Evolutionary conservation across 164 flowering plant species (phyloP).

Genomic region (Malania oleifera): DNA sequence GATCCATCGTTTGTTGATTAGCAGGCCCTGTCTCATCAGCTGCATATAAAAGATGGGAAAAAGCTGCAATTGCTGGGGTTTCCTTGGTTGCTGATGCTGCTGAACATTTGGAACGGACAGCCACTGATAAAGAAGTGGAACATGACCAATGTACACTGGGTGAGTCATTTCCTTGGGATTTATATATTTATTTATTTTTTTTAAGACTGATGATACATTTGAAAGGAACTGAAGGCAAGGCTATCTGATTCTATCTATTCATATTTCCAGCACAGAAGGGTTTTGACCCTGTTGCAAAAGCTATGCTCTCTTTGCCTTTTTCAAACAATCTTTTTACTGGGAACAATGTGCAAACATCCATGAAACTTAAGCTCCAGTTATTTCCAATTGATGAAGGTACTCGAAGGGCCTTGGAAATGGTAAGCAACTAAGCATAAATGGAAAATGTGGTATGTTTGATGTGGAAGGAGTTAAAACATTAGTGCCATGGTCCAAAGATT

Average conservation of each 20-base stretch:
- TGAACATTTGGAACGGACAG: slow-evolving; percentile 83
- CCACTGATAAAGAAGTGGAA: slow-evolving; percentile 31
- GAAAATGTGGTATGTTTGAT: slow-evolving; percentile 2
- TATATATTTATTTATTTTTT: slow-evolving; percentile 7
- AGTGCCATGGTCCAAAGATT: background rate
- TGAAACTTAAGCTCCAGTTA: slow-evolving; percentile 88
- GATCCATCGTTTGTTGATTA: slow-evolving; percentile 5
- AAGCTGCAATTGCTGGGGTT: slow-evolving; percentile 97
- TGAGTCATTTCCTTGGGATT: slow-evolving; percentile 7
- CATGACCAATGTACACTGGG: slow-evolving; percentile 25
- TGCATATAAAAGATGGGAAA: slow-evolving; percentile 89
- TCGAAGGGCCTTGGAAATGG: slow-evolving; percentile 81
- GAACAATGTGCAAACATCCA: slow-evolving; percentile 25
- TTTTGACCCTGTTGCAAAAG: slow-evolving; percentile 21
- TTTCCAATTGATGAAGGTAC: slow-evolving; percentile 91
- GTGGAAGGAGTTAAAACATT: background rate
- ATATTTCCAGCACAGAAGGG: slow-evolving; percentile 32
- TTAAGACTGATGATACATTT: slow-evolving; percentile 14
- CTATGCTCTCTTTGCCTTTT: slow-evolving; percentile 23
- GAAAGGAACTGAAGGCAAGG: slow-evolving; percentile 2
- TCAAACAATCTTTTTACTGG: slow-evolving; percentile 29
- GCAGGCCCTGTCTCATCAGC: slow-evolving; percentile 54
- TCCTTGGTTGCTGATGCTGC: slow-evolving; percentile 99
- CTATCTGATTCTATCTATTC: slow-evolving; percentile 9
- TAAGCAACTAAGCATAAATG: slow-evolving; percentile 47